Evolutionary conservation across 208 protist species (phyloP).

Genomic region (Acanthamoeba healyi): DNA sequence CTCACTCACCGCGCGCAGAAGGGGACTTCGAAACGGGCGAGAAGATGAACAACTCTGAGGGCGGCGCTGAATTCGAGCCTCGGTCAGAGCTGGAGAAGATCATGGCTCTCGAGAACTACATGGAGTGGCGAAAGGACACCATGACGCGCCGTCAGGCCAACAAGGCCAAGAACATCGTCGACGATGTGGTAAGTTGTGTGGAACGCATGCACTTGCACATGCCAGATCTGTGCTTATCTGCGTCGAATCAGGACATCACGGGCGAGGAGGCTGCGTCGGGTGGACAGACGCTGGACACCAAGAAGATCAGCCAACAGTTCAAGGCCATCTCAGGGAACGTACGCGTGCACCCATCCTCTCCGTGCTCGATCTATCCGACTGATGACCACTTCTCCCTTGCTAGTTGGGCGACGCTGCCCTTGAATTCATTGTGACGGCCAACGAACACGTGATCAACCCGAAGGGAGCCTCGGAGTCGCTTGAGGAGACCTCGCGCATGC

Average conservation of each 20-base stretch:
- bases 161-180: slow-evolving; percentile 35
- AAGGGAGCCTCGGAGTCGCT: slow-evolving; percentile 21
- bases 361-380: not conserved
- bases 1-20: not conserved
- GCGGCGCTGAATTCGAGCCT: not conserved
- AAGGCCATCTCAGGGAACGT: slow-evolving; percentile 38
- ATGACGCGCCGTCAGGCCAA: slow-evolving; percentile 74
- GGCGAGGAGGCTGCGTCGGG: not conserved
- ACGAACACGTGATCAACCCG: slow-evolving; percentile 70
- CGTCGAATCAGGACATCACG: not conserved
- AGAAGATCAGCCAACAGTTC: slow-evolving; percentile 12
- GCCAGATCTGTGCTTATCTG: no score
- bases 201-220: not conserved
- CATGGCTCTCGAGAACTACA: slow-evolving; percentile 68
- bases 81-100: slow-evolving; percentile 57
- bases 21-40: not conserved
- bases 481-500: slow-evolving; percentile 1
- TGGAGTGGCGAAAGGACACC: slow-evolving; percentile 72
- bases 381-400: not conserved
- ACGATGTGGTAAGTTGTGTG: not conserved
- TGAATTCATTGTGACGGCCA: slow-evolving; percentile 75
- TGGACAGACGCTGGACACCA: not conserved
- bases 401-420: slow-evolving; percentile 69
- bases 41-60: not conserved
- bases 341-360: not conserved